Percentiles rank a stretch among this genome's conserved stretches.
Evolutionary conservation across 106 monocot species (phyloP).

Genomic region (Iris macrosiphon): DNA sequence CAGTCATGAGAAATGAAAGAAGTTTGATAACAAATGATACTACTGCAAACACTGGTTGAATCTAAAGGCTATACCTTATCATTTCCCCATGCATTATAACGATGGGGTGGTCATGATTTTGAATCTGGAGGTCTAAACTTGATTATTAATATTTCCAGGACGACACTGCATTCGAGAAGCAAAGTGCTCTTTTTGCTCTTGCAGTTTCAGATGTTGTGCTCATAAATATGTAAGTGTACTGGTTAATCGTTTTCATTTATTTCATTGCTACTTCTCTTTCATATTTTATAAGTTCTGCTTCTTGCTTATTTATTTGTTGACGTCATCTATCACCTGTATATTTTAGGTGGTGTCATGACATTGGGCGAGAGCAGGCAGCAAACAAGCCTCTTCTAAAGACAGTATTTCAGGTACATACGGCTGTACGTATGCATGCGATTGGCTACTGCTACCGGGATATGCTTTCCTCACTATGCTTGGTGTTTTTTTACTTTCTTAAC

Average conservation of each 20-base stretch:
- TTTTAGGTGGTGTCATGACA: conserved; percentile 97
- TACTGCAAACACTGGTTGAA: no score
- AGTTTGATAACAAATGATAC: no score
- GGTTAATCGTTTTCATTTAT: neutral
- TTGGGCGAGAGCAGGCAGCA: conserved; percentile 97
- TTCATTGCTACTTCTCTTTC: neutral
- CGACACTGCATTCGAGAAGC: conserved; percentile 99
- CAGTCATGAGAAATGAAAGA: no score
- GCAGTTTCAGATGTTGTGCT: conserved; percentile 94
- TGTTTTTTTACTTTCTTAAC: conserved; percentile 11
- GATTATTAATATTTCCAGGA: conserved; percentile 43
- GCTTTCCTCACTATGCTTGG: conserved; percentile 6
- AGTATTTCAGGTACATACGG: conserved; percentile 73
- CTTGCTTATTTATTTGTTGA: no score
- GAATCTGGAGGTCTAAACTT: conserved; percentile 1
- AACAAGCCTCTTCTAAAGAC: conserved; percentile 98
- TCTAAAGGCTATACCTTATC: neutral
- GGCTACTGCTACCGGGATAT: neutral
- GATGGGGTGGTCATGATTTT: neutral
- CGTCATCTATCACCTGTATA: no score
- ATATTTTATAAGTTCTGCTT: neutral
- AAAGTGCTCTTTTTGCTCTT: conserved; percentile 95
- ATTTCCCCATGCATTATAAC: neutral
- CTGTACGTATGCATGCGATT: conserved; percentile 1
- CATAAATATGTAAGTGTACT: conserved; percentile 83